Evolutionary conservation across 805 yeast species (phyloP).

Genomic region (Gaillardinia entomophila): DNA sequence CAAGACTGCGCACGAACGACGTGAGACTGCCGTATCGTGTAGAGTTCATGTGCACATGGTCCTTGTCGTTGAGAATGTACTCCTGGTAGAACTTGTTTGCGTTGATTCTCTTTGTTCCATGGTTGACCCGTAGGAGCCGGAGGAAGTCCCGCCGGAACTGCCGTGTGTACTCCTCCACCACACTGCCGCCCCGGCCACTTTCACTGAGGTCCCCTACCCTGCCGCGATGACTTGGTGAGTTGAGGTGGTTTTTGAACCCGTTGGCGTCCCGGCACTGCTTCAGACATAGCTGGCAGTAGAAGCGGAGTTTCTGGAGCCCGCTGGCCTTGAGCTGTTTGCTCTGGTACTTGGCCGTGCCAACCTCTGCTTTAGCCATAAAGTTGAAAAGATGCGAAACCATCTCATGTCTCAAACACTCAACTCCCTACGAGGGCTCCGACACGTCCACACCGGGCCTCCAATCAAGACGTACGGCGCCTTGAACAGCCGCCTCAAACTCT

Average conservation of each 20-base stretch:
- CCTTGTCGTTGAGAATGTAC: conserved; percentile 64
- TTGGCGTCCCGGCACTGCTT: conserved; percentile 95
- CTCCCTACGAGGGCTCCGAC: no score
- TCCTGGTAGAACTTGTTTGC: conserved; percentile 90
- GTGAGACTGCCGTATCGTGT: conserved; percentile 74
- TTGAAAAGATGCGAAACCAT: no score
- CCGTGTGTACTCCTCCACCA: conserved; percentile 54
- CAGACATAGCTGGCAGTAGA: conserved; percentile 86
- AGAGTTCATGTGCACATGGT: conserved; percentile 88
- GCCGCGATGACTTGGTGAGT: conserved; percentile 70
- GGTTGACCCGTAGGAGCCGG: conserved; percentile 53
- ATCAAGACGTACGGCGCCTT: conserved; percentile 24
- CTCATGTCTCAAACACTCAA: no score
- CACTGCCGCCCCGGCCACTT: conserved; percentile 38
- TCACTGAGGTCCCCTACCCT: conserved; percentile 35
- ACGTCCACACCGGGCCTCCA: conserved; percentile 18
- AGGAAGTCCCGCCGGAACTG: conserved; percentile 64
- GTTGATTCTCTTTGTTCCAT: conserved; percentile 74
- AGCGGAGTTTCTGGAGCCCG: conserved; percentile 81
- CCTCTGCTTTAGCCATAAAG: conserved; percentile 28
- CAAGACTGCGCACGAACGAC: conserved; percentile 59
- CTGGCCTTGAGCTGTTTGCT: conserved; percentile 73
- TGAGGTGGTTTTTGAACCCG: conserved; percentile 88
- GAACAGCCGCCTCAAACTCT: conserved; percentile 14
- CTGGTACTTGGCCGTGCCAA: conserved; percentile 53